Evolutionary conservation across 352 stramenopile species (phyloP).

Genomic region (Peronospora belbahrii): DNA sequence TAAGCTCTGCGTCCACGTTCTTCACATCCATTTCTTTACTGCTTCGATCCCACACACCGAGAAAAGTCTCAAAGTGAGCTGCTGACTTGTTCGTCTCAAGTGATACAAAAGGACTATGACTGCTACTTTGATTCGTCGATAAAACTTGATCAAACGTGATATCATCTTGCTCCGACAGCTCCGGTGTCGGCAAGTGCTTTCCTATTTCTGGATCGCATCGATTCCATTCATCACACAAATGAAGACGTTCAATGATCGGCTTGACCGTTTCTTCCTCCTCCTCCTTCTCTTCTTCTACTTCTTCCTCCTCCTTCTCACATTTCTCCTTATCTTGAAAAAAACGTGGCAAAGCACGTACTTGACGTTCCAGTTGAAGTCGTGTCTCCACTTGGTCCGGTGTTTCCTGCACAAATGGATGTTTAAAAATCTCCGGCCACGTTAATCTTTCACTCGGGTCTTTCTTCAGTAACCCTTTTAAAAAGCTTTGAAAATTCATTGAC

Average conservation of each 20-base stretch:
- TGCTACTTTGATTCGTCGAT: constrained; percentile 7
- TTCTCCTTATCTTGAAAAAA: constrained; percentile 60
- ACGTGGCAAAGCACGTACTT: constrained; percentile 49
- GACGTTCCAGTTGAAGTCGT: constrained; percentile 43
- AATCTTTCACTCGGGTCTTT: constrained; percentile 85
- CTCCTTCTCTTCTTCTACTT: no score
- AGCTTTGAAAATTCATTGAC: constrained; percentile 75
- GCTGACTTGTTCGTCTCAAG: constrained; percentile 4
- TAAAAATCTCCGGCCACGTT: constrained; percentile 85
- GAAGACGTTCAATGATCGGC: constrained; percentile 60
- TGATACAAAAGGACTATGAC: neutral
- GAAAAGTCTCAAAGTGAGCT: constrained; percentile 22
- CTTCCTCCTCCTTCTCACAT: constrained; percentile 10
- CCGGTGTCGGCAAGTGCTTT: constrained; percentile 22
- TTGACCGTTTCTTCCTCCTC: constrained; percentile 31
- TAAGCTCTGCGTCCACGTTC: constrained; percentile 11
- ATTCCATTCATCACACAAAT: constrained; percentile 76
- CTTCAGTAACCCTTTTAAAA: constrained; percentile 84
- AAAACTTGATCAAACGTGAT: neutral
- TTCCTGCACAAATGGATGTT: constrained; percentile 87
- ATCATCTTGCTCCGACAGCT: neutral
- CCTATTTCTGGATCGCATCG: constrained; percentile 78
- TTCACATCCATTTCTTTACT: constrained; percentile 21
- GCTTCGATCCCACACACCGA: constrained; percentile 20
- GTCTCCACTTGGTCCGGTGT: constrained; percentile 53